Conservation (phyloP, 2,329 filamentous ascomycete genomes). For the Ophiostoma tasmaniense region DNA sequence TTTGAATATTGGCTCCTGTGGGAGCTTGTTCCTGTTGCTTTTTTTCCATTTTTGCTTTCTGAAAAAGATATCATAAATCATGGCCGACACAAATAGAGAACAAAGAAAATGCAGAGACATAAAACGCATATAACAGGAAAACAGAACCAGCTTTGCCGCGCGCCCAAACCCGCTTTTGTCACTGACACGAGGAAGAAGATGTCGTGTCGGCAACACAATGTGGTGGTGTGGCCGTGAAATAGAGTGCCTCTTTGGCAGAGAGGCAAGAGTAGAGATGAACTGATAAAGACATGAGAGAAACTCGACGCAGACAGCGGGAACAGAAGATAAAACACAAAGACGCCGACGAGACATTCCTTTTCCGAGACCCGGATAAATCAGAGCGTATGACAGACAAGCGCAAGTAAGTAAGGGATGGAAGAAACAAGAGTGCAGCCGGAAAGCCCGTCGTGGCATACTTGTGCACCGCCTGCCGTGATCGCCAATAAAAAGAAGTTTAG, state of each 20-base stretch:
- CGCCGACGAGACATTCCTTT: neutral
- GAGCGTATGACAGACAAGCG: conserved; percentile 10
- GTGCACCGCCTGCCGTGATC: conserved; percentile 34
- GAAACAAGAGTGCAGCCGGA: conserved; percentile 14
- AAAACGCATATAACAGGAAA: conserved; percentile 1
- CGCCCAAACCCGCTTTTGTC: neutral
- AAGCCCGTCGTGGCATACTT: conserved; percentile 32
- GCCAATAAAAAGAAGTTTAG: conserved; percentile 39
- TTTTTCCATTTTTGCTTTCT: conserved; percentile 12
- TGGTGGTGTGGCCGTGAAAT: neutral
- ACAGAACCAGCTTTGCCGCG: neutral
- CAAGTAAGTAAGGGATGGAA: conserved; percentile 13
- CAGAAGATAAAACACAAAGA: neutral
- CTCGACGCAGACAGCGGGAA: neutral
- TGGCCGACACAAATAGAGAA: conserved; percentile 18
- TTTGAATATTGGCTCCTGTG: conserved; percentile 32
- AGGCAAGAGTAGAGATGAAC: neutral
- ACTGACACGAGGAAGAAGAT: neutral
- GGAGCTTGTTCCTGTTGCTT: conserved; percentile 13
- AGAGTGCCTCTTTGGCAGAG: neutral
- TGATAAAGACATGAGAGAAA: neutral
- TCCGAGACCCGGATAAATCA: neutral
- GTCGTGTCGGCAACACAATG: neutral
- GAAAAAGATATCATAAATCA: conserved; percentile 21
- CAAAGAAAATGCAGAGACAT: conserved; percentile 7